Percentiles rank a stretch among this genome's conserved stretches.
These are phyloP conservation scores for Metschnikowia koreensis DNA, from an alignment of 805 yeast species.

Conservation along the genomic window DNA sequence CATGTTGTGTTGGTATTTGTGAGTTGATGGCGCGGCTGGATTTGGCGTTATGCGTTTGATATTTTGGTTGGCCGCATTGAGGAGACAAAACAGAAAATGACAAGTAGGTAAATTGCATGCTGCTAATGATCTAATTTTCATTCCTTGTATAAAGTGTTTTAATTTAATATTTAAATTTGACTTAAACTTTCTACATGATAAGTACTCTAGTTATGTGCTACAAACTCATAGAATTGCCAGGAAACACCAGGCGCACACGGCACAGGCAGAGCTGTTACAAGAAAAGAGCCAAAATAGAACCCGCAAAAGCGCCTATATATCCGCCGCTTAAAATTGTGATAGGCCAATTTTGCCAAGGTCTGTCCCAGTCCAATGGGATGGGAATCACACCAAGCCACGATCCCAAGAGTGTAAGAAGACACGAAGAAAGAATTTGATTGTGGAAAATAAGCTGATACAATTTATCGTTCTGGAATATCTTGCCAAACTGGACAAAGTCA, in stretches of 20 bases:
- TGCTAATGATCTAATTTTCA: no score
- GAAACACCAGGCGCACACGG: no score
- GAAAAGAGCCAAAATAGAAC: constrained; percentile 26
- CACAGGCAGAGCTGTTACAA: neutral
- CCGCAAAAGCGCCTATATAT: constrained; percentile 68
- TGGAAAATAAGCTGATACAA: constrained; percentile 29
- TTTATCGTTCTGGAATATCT: constrained; percentile 22
- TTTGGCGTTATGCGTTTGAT: neutral
- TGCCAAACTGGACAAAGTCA: constrained; percentile 40
- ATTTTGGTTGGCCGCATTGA: neutral
- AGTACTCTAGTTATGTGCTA: neutral
- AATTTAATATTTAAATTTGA: no score
- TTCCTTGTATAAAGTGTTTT: no score
- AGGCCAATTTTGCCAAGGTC: constrained; percentile 97
- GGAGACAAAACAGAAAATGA: no score
- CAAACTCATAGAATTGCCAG: neutral
- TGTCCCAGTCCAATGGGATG: constrained; percentile 96
- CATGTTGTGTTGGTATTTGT: constrained; percentile 5
- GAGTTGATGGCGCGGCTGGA: neutral
- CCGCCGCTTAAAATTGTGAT: constrained; percentile 79
- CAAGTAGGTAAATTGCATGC: no score
- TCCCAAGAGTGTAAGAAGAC: constrained; percentile 48
- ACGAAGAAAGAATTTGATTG: constrained; percentile 28
- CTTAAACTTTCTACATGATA: no score
- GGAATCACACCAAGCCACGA: constrained; percentile 94